Evolutionary conservation across 2,329 filamentous ascomycete species (phyloP).

Genomic region (Apiospora saccharicola): DNA sequence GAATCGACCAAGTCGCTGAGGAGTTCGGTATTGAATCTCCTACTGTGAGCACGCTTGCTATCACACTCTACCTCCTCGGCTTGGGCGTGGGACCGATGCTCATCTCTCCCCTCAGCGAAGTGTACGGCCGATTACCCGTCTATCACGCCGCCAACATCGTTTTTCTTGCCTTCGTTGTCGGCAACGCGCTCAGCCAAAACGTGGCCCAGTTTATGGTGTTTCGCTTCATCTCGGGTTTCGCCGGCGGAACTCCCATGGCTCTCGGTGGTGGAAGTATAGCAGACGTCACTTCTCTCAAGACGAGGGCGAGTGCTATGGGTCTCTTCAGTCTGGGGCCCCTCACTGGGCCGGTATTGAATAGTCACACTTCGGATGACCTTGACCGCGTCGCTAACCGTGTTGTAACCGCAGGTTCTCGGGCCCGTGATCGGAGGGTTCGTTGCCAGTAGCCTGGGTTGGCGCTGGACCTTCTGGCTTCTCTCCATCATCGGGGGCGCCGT

Average conservation of each 20-base stretch:
- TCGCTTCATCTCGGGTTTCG: conserved; percentile 43
- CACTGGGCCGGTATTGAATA: conserved; percentile 41
- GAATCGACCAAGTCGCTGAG: neutral
- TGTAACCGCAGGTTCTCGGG: conserved; percentile 45
- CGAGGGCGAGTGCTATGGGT: conserved; percentile 47
- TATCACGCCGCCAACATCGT: neutral
- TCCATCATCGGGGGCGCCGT: neutral
- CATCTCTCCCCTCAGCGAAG: conserved; percentile 1
- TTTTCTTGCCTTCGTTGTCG: conserved; percentile 8
- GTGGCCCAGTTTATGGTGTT: neutral
- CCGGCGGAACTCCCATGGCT: conserved; percentile 40
- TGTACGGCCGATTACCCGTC: conserved; percentile 3
- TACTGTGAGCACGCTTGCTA: neutral
- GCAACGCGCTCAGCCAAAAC: conserved; percentile 6
- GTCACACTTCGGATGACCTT: neutral
- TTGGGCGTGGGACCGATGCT: neutral
- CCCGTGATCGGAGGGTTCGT: conserved; percentile 53
- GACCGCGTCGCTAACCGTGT: too few species aligned
- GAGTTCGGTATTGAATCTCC: neutral
- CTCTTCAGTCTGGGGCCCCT: conserved; percentile 47
- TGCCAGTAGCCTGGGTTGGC: conserved; percentile 40
- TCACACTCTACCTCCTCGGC: conserved; percentile 12
- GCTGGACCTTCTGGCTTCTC: conserved; percentile 23
- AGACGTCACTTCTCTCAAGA: conserved; percentile 41
- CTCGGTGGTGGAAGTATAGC: conserved; percentile 48